phyloP scores from a whole-genome alignment of 768 basidiomycete genomes.

The Trametes meyenii region DNA sequence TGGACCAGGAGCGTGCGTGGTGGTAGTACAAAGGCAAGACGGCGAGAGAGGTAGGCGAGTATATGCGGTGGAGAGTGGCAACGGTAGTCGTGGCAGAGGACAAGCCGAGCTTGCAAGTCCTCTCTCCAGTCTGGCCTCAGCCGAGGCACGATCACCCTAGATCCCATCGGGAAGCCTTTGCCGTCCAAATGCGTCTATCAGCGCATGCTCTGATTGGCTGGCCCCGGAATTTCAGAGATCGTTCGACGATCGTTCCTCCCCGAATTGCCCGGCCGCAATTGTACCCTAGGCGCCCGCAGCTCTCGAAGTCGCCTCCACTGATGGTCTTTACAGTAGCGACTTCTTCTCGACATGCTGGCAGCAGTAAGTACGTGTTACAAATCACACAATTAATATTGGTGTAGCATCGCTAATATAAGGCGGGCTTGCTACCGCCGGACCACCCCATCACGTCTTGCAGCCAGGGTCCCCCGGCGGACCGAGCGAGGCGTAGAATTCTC shows the following conservation, averaged over 20 bases:
- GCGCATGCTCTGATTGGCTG: constrained; percentile 14
- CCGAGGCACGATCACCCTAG: constrained; percentile 20
- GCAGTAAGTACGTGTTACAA: background rate
- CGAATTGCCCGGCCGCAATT: constrained; percentile 2
- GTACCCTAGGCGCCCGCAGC: background rate
- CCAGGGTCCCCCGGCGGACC: too few species aligned
- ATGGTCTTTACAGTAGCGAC: background rate
- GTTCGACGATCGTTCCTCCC: constrained; percentile 15
- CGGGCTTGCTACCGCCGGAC: too few species aligned
- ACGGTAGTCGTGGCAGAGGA: constrained; percentile 20
- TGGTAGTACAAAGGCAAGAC: background rate
- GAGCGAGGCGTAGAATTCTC: too few species aligned
- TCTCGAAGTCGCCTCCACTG: background rate
- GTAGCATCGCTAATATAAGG: too few species aligned
- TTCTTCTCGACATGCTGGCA: background rate
- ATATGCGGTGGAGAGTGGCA: constrained; percentile 13
- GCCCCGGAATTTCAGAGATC: constrained; percentile 13
- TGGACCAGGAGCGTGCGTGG: background rate
- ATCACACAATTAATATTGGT: background rate
- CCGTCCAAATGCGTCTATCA: background rate
- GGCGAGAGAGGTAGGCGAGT: background rate
- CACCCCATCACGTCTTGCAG: too few species aligned
- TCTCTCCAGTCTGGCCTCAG: constrained; percentile 8
- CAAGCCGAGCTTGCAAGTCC: constrained; percentile 3
- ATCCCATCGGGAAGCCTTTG: constrained; percentile 27